Percentiles rank a stretch among this genome's conserved stretches.
Evolutionary conservation across 805 yeast genomes (phyloP).

Genomic region (Ogataea nitratoaversa): DNA sequence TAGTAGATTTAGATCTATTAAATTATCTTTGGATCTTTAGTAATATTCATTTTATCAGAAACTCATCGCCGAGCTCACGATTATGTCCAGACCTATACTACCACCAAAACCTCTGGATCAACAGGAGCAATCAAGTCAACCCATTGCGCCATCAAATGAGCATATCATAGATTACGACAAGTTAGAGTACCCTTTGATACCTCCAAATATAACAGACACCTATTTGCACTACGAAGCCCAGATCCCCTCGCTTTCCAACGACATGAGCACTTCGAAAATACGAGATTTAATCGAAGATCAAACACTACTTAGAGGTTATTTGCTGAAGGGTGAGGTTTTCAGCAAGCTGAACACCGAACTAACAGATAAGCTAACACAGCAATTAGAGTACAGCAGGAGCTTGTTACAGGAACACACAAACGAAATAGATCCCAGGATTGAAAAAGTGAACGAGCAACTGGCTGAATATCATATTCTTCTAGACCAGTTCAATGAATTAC

Average conservation of each 20-base stretch:
- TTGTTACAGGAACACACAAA: slow-evolving; percentile 21
- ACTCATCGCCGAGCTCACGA: not conserved
- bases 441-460: slow-evolving; percentile 20
- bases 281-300: slow-evolving; percentile 16
- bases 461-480: slow-evolving; percentile 19
- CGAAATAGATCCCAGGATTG: slow-evolving; percentile 20
- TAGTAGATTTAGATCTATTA: no score
- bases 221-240: slow-evolving; percentile 7
- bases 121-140: not conserved
- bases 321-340: slow-evolving; percentile 14
- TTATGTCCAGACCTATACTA: slow-evolving; percentile 6
- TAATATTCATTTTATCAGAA: no score
- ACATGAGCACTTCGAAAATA: slow-evolving; percentile 19
- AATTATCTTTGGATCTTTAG: no score
- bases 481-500: slow-evolving; percentile 18
- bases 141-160: slow-evolving; percentile 2
- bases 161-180: slow-evolving; percentile 14
- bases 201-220: slow-evolving; percentile 10
- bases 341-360: slow-evolving; percentile 9
- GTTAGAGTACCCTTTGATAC: slow-evolving; percentile 22
- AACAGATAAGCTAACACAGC: slow-evolving; percentile 33
- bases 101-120: slow-evolving; percentile 6
- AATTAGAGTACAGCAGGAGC: slow-evolving; percentile 33
- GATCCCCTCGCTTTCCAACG: slow-evolving; percentile 22
- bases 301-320: slow-evolving; percentile 16